These are phyloP conservation scores for Gigaspora rosea DNA, from an alignment of 192 early-diverging fungal species.

Conservation along the genomic window DNA sequence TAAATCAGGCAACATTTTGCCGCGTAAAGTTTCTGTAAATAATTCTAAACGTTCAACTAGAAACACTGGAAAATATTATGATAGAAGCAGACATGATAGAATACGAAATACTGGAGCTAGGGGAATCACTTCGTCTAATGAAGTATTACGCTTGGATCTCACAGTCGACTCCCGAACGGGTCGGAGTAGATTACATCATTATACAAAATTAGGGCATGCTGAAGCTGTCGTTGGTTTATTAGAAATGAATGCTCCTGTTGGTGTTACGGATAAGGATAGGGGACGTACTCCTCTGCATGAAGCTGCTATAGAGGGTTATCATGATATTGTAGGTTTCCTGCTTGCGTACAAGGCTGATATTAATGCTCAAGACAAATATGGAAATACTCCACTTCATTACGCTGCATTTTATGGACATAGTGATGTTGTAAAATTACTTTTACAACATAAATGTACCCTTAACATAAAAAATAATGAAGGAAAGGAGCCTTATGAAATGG, in stretches of 20 bases:
- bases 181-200: constrained; percentile 67
- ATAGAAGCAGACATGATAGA: constrained; percentile 8
- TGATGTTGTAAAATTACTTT: constrained; percentile 49
- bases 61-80: not conserved
- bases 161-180: constrained; percentile 62
- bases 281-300: constrained; percentile 64
- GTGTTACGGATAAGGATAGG: constrained; percentile 60
- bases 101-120: constrained; percentile 1
- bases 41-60: not conserved
- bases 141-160: constrained; percentile 48
- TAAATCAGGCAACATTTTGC: not conserved
- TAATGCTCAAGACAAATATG: constrained; percentile 56
- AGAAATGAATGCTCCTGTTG: constrained; percentile 60
- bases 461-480: constrained; percentile 20
- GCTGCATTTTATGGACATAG: constrained; percentile 59
- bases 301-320: constrained; percentile 51
- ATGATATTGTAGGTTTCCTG: constrained; percentile 46
- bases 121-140: constrained; percentile 23
- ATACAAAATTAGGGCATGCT: constrained; percentile 59
- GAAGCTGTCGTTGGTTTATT: constrained; percentile 50
- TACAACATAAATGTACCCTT: constrained; percentile 45
- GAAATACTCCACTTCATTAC: constrained; percentile 67
- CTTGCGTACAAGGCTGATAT: constrained; percentile 60
- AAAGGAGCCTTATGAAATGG: constrained; percentile 19
- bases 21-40: not conserved